Evolutionary conservation across 192 early-diverging fungal species (phyloP).

Genomic region (Phycomyces blakesleeanus): DNA sequence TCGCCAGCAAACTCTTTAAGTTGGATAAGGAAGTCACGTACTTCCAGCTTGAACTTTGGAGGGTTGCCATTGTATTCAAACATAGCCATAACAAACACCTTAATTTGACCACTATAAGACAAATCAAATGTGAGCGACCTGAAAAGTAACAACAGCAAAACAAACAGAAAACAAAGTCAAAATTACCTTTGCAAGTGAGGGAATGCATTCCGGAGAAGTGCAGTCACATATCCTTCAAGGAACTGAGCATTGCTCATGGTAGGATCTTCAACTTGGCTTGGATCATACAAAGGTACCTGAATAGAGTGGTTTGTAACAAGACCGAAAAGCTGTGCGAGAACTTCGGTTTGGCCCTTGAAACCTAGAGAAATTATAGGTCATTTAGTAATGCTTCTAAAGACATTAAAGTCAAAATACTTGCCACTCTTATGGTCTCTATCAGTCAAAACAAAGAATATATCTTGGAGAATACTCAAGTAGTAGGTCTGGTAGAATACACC

Average conservation of each 20-base stretch:
- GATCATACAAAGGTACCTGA: conserved; percentile 83
- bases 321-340: conserved; percentile 87
- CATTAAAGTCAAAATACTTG: conserved; percentile 25
- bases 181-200: conserved; percentile 82
- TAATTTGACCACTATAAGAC: conserved; percentile 67
- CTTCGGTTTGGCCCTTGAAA: conserved; percentile 88
- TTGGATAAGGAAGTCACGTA: conserved; percentile 95
- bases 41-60: conserved; percentile 84
- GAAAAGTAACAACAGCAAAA: too few relatives aligned
- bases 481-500: conserved; percentile 91
- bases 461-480: conserved; percentile 87
- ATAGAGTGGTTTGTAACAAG: conserved; percentile 80
- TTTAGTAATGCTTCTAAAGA: background rate
- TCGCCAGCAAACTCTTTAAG: conserved; percentile 92
- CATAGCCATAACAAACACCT: conserved; percentile 81
- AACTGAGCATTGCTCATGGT: conserved; percentile 77
- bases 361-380: conserved; percentile 40
- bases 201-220: conserved; percentile 83
- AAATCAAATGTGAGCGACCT: too few relatives aligned
- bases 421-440: conserved; percentile 97
- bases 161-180: background rate
- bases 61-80: conserved; percentile 81
- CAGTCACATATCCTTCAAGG: conserved; percentile 79
- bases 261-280: conserved; percentile 66
- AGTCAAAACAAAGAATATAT: conserved; percentile 95